Evolutionary conservation across 2,329 filamentous ascomycete genomes (phyloP).

Genomic region (Penicillium sp.): DNA sequence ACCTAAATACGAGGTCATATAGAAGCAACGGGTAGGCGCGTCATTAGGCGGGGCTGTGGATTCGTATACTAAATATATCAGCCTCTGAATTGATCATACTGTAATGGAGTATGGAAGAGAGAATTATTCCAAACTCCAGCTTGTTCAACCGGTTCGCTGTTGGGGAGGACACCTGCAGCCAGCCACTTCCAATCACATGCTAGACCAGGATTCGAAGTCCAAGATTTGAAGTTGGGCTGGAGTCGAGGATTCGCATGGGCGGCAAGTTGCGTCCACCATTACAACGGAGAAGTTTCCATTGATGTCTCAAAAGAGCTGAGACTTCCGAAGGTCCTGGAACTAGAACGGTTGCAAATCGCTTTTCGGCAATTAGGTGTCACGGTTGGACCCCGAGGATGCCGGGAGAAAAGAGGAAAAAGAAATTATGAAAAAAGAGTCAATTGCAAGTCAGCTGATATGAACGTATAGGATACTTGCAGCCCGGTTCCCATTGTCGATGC

Average conservation of each 20-base stretch:
- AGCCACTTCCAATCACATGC: slow-evolving; percentile 31
- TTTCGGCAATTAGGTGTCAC: slow-evolving; percentile 6
- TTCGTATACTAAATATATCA: not conserved
- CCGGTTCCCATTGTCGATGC: slow-evolving; percentile 12
- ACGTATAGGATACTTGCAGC: slow-evolving; percentile 16
- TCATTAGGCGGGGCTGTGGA: not conserved
- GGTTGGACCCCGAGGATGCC: not conserved
- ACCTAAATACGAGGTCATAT: not conserved
- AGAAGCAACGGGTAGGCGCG: slow-evolving; percentile 3
- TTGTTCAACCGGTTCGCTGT: not conserved
- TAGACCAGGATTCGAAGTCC: slow-evolving; percentile 15
- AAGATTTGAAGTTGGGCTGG: slow-evolving; percentile 19
- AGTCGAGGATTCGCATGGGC: slow-evolving; percentile 12
- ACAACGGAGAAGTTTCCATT: slow-evolving; percentile 4
- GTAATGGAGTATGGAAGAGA: not conserved
- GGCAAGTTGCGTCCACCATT: slow-evolving; percentile 6
- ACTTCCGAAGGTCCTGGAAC: slow-evolving; percentile 5
- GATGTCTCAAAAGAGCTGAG: slow-evolving; percentile 9
- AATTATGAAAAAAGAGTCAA: not conserved
- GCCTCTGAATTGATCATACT: not conserved
- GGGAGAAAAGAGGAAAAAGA: not conserved
- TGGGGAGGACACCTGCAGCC: slow-evolving; percentile 23
- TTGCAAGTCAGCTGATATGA: slow-evolving; percentile 21
- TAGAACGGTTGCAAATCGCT: not conserved
- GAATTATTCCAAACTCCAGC: not conserved